These are phyloP conservation scores for Aspergillus alliaceus DNA, from an alignment of 2,329 filamentous ascomycete genomes.

Conservation along the genomic window DNA sequence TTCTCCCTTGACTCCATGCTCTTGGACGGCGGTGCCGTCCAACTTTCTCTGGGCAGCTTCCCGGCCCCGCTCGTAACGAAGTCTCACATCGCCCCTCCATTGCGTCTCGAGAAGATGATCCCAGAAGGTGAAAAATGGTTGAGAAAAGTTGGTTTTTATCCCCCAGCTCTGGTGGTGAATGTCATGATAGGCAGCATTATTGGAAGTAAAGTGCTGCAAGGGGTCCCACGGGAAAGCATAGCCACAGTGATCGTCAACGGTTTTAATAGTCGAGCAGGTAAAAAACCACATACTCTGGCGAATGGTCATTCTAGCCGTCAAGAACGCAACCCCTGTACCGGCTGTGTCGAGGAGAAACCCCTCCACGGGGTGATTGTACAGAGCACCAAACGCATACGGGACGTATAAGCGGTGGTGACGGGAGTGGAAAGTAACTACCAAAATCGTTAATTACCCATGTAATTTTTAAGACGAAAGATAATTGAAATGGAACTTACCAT, in stretches of 20 bases:
- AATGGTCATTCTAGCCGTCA: slow-evolving; percentile 76
- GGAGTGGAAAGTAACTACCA: slow-evolving; percentile 84
- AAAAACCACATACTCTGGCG: slow-evolving; percentile 91
- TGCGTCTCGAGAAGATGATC: slow-evolving; percentile 78
- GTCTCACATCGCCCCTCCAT: slow-evolving; percentile 69
- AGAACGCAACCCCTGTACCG: slow-evolving; percentile 80
- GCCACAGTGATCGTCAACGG: slow-evolving; percentile 95
- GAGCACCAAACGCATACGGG: slow-evolving; percentile 91
- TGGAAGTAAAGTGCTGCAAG: slow-evolving; percentile 84
- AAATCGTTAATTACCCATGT: too few relatives aligned
- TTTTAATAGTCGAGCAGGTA: slow-evolving; percentile 86
- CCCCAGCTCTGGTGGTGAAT: slow-evolving; percentile 99
- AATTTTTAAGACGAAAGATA: too few relatives aligned
- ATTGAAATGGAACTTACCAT: slow-evolving; percentile 70
- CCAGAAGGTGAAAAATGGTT: slow-evolving; percentile 84
- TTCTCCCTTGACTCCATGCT: slow-evolving; percentile 23
- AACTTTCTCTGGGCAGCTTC: slow-evolving; percentile 58
- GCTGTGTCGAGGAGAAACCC: slow-evolving; percentile 91
- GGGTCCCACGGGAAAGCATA: slow-evolving; percentile 96
- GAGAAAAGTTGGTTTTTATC: slow-evolving; percentile 68
- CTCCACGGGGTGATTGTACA: slow-evolving; percentile 96
- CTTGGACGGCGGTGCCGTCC: slow-evolving; percentile 44
- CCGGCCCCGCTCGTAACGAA: slow-evolving; percentile 59
- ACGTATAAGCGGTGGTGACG: slow-evolving; percentile 96
- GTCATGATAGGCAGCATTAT: slow-evolving; percentile 96